Conservation (phyloP, 108 stramenopile species). For the Nitzschia palea region DNA sequence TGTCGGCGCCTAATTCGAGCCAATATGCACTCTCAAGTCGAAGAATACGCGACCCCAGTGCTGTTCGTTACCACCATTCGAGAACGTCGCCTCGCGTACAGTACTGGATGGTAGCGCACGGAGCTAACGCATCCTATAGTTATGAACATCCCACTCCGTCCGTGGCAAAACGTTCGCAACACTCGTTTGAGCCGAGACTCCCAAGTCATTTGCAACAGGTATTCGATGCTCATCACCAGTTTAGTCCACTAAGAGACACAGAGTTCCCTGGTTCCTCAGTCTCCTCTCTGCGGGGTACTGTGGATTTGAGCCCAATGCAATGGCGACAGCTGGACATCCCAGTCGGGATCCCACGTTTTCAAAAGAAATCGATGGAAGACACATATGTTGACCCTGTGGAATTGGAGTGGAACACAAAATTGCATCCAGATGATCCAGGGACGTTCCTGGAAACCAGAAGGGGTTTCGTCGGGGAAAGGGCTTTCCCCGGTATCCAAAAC, state of each 20-base stretch:
- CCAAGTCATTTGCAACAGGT: too few species aligned
- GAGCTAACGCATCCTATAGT: not conserved
- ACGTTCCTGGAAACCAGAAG: not conserved
- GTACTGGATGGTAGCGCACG: too few species aligned
- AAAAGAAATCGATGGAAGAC: not conserved
- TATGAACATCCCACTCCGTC: not conserved
- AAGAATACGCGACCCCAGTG: conserved; percentile 14
- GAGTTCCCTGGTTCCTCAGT: too few species aligned
- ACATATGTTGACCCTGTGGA: not conserved
- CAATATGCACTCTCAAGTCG: not conserved
- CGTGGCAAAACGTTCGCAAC: not conserved
- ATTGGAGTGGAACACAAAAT: not conserved
- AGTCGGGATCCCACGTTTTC: not conserved
- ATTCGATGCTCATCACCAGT: too few species aligned
- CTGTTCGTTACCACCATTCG: not conserved
- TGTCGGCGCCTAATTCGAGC: too few species aligned
- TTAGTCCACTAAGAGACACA: too few species aligned
- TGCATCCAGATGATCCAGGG: not conserved
- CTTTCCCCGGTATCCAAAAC: too few species aligned
- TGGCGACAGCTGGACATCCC: too few species aligned
- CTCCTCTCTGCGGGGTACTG: too few species aligned
- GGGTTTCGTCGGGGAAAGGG: too few species aligned
- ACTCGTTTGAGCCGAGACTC: too few species aligned
- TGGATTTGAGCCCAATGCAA: too few species aligned
- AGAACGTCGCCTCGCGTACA: not conserved